Percentiles rank a stretch among this genome's conserved stretches.
phyloP scores from a whole-genome alignment of 2,329 filamentous ascomycete genomes.

The Niveomyces coronatus region DNA sequence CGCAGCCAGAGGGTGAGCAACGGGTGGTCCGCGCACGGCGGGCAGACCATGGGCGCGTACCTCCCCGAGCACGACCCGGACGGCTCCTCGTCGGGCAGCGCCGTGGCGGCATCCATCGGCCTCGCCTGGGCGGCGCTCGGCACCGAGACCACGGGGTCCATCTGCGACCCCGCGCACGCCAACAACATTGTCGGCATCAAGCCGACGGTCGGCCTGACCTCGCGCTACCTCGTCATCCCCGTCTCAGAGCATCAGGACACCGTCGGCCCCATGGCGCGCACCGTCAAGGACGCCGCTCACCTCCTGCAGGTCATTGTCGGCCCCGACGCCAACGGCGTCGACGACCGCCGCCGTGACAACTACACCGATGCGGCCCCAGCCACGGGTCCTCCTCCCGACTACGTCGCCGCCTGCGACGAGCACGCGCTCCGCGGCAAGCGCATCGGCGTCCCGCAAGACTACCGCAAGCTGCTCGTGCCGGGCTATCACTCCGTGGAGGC shows the following conservation, averaged over 20 bases:
- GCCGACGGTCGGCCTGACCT: constrained; percentile 56
- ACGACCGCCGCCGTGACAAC: too few relatives aligned
- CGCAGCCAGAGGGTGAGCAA: constrained; percentile 45
- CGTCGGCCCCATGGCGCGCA: constrained; percentile 54
- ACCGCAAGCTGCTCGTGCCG: constrained; percentile 42
- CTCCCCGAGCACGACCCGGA: constrained; percentile 50
- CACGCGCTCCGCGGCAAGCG: constrained; percentile 44
- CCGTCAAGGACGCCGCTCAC: constrained; percentile 54
- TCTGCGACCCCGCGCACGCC: constrained; percentile 40
- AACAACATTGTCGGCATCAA: constrained; percentile 61
- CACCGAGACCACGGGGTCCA: constrained; percentile 53
- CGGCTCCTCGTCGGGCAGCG: constrained; percentile 53
- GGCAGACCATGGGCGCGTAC: constrained; percentile 52
- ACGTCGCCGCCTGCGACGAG: constrained; percentile 46
- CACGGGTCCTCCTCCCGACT: constrained; percentile 46
- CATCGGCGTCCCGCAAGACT: constrained; percentile 46
- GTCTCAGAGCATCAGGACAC: constrained; percentile 56
- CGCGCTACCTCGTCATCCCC: constrained; percentile 53
- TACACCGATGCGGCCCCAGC: constrained; percentile 50
- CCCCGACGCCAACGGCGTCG: constrained; percentile 36
- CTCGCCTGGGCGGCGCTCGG: constrained; percentile 33
- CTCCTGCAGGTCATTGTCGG: constrained; percentile 55
- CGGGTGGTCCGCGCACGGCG: constrained; percentile 56
- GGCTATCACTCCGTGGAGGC: constrained; percentile 3
- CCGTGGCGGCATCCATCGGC: constrained; percentile 50